A percentile compares a stretch with the other conserved stretches of the same genome.
These are phyloP conservation scores for Saccharomyces paradoxus DNA, from an alignment of 805 yeast species.

Conservation along the genomic window DNA sequence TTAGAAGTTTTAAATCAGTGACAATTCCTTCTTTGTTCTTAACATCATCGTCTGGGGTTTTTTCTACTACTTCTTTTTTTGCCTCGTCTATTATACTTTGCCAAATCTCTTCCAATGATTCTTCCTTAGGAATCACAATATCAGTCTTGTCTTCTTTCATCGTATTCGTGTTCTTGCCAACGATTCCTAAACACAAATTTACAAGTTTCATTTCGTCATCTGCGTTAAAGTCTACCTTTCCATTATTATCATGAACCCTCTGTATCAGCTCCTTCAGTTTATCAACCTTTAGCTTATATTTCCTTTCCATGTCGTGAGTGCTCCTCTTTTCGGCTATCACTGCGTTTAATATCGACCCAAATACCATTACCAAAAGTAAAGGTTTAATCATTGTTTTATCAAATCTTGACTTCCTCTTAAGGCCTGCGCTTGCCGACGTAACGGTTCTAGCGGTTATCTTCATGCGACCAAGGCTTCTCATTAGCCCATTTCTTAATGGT, in stretches of 20 bases:
- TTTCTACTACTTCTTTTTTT: conserved; percentile 6
- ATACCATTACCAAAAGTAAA: conserved; percentile 35
- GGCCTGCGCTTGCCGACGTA: neutral
- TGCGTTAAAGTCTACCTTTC: conserved; percentile 33
- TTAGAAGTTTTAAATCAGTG: conserved; percentile 11
- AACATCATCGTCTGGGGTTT: neutral
- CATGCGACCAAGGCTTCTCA: neutral
- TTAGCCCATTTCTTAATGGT: neutral
- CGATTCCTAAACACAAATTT: conserved; percentile 28
- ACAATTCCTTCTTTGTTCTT: conserved; percentile 6
- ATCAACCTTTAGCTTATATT: conserved; percentile 32
- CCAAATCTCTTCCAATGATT: conserved; percentile 27
- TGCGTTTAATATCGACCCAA: conserved; percentile 41
- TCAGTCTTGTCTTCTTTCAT: conserved; percentile 7
- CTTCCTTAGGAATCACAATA: conserved; percentile 16
- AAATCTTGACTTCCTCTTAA: conserved; percentile 15
- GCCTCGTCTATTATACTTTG: conserved; percentile 21
- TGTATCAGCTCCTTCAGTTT: conserved; percentile 34
- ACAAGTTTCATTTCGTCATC: conserved; percentile 35
- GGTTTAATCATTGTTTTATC: conserved; percentile 34
- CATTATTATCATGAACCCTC: conserved; percentile 29
- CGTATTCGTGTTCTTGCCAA: conserved; percentile 12
- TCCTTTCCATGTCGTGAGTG: conserved; percentile 33
- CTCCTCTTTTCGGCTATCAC: conserved; percentile 37
- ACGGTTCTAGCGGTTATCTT: neutral